phyloP scores from a whole-genome alignment of 495 filamentous ascomycete genomes.

The Cercophora newfieldiana region DNA sequence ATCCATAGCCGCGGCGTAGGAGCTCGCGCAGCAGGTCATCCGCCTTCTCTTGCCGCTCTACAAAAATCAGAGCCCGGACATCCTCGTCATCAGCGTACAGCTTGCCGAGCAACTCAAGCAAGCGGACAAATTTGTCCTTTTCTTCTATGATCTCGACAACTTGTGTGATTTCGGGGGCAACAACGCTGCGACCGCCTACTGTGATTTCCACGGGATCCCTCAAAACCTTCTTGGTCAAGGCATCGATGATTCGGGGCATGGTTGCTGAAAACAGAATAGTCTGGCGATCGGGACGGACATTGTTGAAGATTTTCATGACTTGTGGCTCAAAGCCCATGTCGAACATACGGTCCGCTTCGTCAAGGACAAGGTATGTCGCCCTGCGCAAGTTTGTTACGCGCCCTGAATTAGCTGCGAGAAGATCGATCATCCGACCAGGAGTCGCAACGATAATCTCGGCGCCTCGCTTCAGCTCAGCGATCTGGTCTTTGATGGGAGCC shows the following conservation, averaged over 20 bases:
- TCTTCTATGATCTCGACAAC: conserved; percentile 86
- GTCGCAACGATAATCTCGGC: conserved; percentile 95
- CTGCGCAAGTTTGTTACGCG: conserved; percentile 87
- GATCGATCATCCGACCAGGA: conserved; percentile 95
- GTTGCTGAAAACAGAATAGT: conserved; percentile 96
- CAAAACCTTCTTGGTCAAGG: conserved; percentile 83
- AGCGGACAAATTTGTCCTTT: conserved; percentile 77
- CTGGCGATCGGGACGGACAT: conserved; percentile 87
- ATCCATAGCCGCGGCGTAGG: conserved; percentile 86
- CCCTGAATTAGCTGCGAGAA: conserved; percentile 87
- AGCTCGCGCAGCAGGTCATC: conserved; percentile 81
- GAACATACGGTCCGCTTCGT: conserved; percentile 99
- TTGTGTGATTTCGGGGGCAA: conserved; percentile 93
- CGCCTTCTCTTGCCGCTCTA: conserved; percentile 91
- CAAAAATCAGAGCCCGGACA: conserved; percentile 85
- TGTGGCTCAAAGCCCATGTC: conserved; percentile 99
- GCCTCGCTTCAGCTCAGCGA: conserved; percentile 91
- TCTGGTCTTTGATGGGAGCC: conserved; percentile 96
- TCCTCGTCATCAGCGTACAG: conserved; percentile 87
- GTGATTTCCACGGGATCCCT: conserved; percentile 85
- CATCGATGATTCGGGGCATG: conserved; percentile 92
- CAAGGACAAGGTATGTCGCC: conserved; percentile 89
- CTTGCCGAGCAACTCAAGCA: conserved; percentile 84
- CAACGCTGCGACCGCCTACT: conserved; percentile 87
- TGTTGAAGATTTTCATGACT: conserved; percentile 92